Evolutionary conservation across 2,329 filamentous ascomycete species (phyloP).

Genomic region (Epichloe coenophiala): DNA sequence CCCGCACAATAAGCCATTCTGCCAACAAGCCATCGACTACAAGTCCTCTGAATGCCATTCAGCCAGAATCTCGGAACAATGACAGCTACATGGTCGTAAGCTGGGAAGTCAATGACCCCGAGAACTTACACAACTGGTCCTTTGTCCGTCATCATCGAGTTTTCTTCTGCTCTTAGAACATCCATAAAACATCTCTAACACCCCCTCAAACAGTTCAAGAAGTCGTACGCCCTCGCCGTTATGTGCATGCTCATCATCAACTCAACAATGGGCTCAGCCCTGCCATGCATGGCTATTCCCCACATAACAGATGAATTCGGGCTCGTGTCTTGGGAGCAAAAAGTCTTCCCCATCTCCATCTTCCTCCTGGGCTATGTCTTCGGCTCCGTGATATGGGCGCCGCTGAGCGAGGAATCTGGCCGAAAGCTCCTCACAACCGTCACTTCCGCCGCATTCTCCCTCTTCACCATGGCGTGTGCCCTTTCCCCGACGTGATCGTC

Average conservation of each 20-base stretch:
- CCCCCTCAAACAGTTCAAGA: constrained; percentile 30
- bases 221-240: constrained; percentile 37
- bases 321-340: constrained; percentile 32
- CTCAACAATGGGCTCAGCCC: constrained; percentile 50
- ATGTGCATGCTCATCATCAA: constrained; percentile 51
- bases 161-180: neutral
- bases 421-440: constrained; percentile 31
- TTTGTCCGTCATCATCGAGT: constrained; percentile 12
- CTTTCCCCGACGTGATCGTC: constrained; percentile 38
- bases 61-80: constrained; percentile 18
- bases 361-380: constrained; percentile 52
- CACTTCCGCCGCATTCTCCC: constrained; percentile 33
- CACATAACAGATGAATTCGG: constrained; percentile 44
- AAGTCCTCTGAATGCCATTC: constrained; percentile 20
- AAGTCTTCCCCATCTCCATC: constrained; percentile 45
- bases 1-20: constrained; percentile 6
- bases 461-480: constrained; percentile 43
- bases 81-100: constrained; percentile 24
- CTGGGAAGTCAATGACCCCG: constrained; percentile 34
- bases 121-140: constrained; percentile 42
- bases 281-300: constrained; percentile 49
- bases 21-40: constrained; percentile 25
- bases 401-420: constrained; percentile 52
- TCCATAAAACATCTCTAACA: neutral
- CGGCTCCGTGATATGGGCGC: constrained; percentile 48